Conservation (phyloP, 2,329 filamentous ascomycete genomes). For the Zymoseptoria passerinii region DNA sequence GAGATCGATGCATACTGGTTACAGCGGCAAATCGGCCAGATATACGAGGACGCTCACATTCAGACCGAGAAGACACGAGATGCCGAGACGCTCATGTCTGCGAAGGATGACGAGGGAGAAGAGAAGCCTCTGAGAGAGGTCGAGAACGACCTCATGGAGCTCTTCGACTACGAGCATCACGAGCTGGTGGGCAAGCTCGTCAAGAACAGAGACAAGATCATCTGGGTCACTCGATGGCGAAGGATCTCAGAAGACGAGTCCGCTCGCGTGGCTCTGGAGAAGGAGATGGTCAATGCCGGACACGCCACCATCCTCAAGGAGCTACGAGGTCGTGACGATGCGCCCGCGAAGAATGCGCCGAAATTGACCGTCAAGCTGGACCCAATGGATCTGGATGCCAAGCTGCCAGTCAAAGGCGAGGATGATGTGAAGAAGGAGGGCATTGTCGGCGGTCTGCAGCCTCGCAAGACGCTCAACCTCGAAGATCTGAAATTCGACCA, state of each 20-base stretch:
- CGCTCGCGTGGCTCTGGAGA: constrained; percentile 68
- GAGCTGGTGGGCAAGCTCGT: constrained; percentile 87
- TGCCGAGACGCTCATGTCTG: constrained; percentile 74
- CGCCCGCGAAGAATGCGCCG: constrained; percentile 49
- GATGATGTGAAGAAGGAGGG: constrained; percentile 57
- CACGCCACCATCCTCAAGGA: constrained; percentile 82
- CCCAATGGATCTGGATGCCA: constrained; percentile 66
- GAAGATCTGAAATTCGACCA: constrained; percentile 97
- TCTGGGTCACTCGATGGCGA: constrained; percentile 87
- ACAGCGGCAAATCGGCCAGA: constrained; percentile 77
- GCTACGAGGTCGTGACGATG: constrained; percentile 62
- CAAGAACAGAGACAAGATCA: constrained; percentile 83
- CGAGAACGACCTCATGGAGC: constrained; percentile 95
- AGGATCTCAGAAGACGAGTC: constrained; percentile 68
- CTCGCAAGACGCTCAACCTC: constrained; percentile 79
- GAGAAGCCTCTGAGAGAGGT: constrained; percentile 85
- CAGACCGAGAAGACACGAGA: constrained; percentile 88
- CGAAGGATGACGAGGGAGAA: constrained; percentile 61
- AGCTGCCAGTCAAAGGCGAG: constrained; percentile 37
- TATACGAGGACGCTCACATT: constrained; percentile 85
- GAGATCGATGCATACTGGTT: constrained; percentile 98
- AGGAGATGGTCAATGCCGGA: constrained; percentile 84
- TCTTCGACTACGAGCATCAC: constrained; percentile 95
- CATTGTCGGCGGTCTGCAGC: constrained; percentile 74
- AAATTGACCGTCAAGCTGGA: constrained; percentile 72